phyloP scores from a whole-genome alignment of 495 filamentous ascomycete species.

The Chaetomidium leptoderma region DNA sequence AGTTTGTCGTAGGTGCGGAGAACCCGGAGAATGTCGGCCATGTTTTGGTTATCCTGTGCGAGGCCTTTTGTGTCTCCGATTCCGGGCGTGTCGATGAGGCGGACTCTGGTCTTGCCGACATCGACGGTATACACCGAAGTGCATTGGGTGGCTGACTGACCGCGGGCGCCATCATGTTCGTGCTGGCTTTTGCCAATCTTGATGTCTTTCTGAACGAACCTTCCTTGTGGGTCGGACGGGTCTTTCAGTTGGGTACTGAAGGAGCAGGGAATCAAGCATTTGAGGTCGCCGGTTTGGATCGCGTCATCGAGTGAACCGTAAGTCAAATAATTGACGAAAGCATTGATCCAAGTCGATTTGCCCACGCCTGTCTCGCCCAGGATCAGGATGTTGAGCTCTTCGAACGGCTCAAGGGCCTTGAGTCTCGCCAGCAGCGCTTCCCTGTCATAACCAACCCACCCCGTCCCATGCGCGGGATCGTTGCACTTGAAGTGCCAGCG shows the following conservation, averaged over 20 bases:
- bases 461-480: conserved; percentile 18
- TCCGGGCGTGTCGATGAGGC: conserved; percentile 46
- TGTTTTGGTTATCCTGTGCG: conserved; percentile 39
- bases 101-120: conserved; percentile 26
- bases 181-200: conserved; percentile 15
- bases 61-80: conserved; percentile 43
- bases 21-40: conserved; percentile 37
- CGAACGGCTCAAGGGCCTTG: conserved; percentile 19
- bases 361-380: conserved; percentile 45
- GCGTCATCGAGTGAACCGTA: conserved; percentile 37
- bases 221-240: conserved; percentile 4
- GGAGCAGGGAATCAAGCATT: conserved; percentile 39
- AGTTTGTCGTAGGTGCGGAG: conserved; percentile 36
- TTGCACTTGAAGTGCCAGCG: conserved; percentile 35
- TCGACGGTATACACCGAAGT: conserved; percentile 34
- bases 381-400: conserved; percentile 42
- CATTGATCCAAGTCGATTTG: conserved; percentile 47
- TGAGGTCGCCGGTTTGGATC: conserved; percentile 18
- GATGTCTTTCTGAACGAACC: conserved; percentile 26
- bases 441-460: not conserved
- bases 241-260: conserved; percentile 36
- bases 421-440: not conserved
- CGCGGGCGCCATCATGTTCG: conserved; percentile 35
- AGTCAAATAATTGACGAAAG: conserved; percentile 43
- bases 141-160: conserved; percentile 40